Evolutionary conservation across 1,284 basidiomycete species (phyloP).

Genomic region (Malassezia nana): DNA sequence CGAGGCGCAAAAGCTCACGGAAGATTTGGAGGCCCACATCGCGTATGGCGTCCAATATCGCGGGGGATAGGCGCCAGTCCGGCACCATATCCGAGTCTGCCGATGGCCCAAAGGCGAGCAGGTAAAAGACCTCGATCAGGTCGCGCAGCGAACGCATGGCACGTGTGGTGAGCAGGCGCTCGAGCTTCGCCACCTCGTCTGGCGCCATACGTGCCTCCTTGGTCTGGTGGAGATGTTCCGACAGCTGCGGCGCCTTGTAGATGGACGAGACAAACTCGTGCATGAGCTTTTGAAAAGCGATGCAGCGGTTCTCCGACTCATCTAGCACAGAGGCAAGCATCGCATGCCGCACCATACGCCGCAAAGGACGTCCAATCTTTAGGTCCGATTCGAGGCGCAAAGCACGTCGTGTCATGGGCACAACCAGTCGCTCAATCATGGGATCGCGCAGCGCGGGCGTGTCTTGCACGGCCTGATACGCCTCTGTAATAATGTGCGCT

Average conservation of each 20-base stretch:
- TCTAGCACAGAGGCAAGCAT: conserved; percentile 18
- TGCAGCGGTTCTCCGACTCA: background rate
- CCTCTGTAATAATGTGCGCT: conserved; percentile 32
- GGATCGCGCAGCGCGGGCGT: conserved; percentile 29
- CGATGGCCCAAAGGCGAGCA: conserved; percentile 42
- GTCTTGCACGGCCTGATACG: conserved; percentile 40
- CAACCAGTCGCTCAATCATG: conserved; percentile 32
- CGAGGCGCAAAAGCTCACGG: conserved; percentile 33
- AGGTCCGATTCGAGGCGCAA: conserved; percentile 26
- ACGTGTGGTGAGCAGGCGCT: conserved; percentile 14
- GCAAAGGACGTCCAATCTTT: conserved; percentile 24
- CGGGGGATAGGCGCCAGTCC: conserved; percentile 15
- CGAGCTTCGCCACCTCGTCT: conserved; percentile 10
- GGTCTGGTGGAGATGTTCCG: background rate
- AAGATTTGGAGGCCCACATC: conserved; percentile 34
- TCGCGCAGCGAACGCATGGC: conserved; percentile 27
- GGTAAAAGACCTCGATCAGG: conserved; percentile 41
- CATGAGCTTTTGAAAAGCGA: background rate
- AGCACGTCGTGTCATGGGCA: conserved; percentile 33
- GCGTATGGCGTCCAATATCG: conserved; percentile 29
- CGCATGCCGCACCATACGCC: conserved; percentile 36
- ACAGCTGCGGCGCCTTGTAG: background rate
- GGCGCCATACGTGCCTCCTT: background rate
- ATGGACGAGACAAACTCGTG: conserved; percentile 21
- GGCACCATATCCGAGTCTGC: conserved; percentile 25